Evolutionary conservation across 2,329 filamentous ascomycete genomes (phyloP).

Genomic region (Calonectria ilicicola): DNA sequence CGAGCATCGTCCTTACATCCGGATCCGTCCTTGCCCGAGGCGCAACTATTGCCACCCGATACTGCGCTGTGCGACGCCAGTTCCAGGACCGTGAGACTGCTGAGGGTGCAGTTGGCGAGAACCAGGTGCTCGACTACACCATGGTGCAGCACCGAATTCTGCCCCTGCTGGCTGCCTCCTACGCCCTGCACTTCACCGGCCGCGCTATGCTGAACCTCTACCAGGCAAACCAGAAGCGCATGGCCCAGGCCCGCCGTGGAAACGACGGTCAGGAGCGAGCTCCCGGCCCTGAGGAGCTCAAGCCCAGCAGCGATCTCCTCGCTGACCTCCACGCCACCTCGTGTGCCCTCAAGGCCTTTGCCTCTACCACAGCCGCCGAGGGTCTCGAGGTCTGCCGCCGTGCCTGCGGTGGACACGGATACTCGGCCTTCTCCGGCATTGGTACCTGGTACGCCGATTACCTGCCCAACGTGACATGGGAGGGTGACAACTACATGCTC

Average conservation of each 20-base stretch:
- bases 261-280: constrained; percentile 61
- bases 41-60: constrained; percentile 82
- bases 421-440: constrained; percentile 81
- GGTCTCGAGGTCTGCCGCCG: constrained; percentile 81
- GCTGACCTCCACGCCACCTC: constrained; percentile 83
- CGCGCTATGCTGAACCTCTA: constrained; percentile 82
- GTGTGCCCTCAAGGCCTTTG: constrained; percentile 80
- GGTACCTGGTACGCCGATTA: constrained; percentile 82
- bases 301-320: constrained; percentile 72
- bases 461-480: constrained; percentile 77
- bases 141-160: constrained; percentile 83
- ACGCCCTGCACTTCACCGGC: constrained; percentile 84
- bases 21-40: constrained; percentile 79
- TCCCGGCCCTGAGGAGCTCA: constrained; percentile 76
- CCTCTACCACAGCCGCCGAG: constrained; percentile 78
- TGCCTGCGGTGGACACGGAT: constrained; percentile 83
- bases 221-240: constrained; percentile 77
- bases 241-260: constrained; percentile 56
- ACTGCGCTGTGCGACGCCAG: constrained; percentile 79
- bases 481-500: constrained; percentile 87
- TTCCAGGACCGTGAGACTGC: constrained; percentile 81
- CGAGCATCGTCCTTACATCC: constrained; percentile 79
- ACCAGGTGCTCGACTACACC: constrained; percentile 83
- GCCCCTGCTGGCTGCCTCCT: constrained; percentile 79
- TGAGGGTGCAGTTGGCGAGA: constrained; percentile 70